Percentiles rank a stretch among this genome's conserved stretches.
Conservation (phyloP, 768 basidiomycete species). For the Leccinellum albellum region DNA sequence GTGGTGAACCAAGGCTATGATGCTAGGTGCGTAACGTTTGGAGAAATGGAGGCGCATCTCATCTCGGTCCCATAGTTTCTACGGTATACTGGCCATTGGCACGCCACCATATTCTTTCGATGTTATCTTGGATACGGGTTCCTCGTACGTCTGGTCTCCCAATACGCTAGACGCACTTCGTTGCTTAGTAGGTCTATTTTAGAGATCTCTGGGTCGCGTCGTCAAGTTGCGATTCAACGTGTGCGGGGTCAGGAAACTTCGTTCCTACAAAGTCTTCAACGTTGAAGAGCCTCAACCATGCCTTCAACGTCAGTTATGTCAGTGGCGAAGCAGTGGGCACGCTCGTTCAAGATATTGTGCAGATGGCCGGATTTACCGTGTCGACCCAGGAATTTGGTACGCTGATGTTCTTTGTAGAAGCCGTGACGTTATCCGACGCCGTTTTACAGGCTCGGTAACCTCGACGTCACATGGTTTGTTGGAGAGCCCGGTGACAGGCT, state of each 20-base stretch:
- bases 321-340: conserved; percentile 44
- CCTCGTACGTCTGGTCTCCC: conserved; percentile 26
- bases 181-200: conserved; percentile 21
- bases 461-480: conserved; percentile 37
- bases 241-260: conserved; percentile 34
- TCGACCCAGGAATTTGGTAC: conserved; percentile 52
- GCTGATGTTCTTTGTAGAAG: conserved; percentile 15
- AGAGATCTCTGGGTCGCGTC: conserved; percentile 52
- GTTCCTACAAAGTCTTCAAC: conserved; percentile 33
- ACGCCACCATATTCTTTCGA: conserved; percentile 45
- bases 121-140: conserved; percentile 52
- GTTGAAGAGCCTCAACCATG: conserved; percentile 31
- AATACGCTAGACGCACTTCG: not conserved
- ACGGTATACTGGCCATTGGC: conserved; percentile 38
- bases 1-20: conserved; percentile 63
- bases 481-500: conserved; percentile 54
- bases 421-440: conserved; percentile 15
- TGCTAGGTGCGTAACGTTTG: conserved; percentile 41
- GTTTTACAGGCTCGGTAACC: conserved; percentile 35
- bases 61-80: conserved; percentile 22
- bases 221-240: conserved; percentile 27
- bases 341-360: conserved; percentile 61
- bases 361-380: conserved; percentile 63
- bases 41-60: not conserved
- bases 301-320: conserved; percentile 43